Evolutionary conservation across 805 yeast genomes (phyloP).

Genomic region (Wickerhamiella kurtzmanii): DNA sequence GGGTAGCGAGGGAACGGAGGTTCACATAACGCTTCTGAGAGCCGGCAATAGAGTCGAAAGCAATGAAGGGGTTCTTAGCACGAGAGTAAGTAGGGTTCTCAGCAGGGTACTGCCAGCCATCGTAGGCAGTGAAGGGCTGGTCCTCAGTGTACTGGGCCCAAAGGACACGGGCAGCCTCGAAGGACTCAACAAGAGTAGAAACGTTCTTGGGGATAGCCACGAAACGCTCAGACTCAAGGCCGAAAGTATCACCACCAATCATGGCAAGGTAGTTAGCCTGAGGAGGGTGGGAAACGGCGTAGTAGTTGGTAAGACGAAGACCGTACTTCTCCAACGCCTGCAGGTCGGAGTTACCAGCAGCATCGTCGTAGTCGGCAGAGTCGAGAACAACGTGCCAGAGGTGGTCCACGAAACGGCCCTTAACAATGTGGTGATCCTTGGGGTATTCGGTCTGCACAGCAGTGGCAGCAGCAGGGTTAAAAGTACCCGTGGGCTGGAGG

Average conservation of each 20-base stretch:
- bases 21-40: conserved; percentile 29
- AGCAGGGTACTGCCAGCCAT: conserved; percentile 34
- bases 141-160: conserved; percentile 45
- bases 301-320: conserved; percentile 36
- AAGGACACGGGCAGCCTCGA: conserved; percentile 34
- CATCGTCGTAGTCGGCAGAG: conserved; percentile 39
- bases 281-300: conserved; percentile 40
- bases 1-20: conserved; percentile 37
- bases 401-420: conserved; percentile 22
- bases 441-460: conserved; percentile 23
- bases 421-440: conserved; percentile 21
- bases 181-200: conserved; percentile 36
- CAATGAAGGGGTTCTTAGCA: conserved; percentile 38
- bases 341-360: conserved; percentile 33
- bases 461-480: conserved; percentile 21
- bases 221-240: conserved; percentile 35
- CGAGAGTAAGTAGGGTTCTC: conserved; percentile 35
- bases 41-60: conserved; percentile 30
- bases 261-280: conserved; percentile 42
- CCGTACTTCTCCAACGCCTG: conserved; percentile 33
- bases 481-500: conserved; percentile 21
- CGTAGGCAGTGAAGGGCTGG: conserved; percentile 39
- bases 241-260: conserved; percentile 40
- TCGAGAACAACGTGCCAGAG: conserved; percentile 36
- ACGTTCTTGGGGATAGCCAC: conserved; percentile 34